Evolutionary conservation across 805 yeast species (phyloP).

Genomic region (Vanderwaltozyma verrucispora): DNA sequence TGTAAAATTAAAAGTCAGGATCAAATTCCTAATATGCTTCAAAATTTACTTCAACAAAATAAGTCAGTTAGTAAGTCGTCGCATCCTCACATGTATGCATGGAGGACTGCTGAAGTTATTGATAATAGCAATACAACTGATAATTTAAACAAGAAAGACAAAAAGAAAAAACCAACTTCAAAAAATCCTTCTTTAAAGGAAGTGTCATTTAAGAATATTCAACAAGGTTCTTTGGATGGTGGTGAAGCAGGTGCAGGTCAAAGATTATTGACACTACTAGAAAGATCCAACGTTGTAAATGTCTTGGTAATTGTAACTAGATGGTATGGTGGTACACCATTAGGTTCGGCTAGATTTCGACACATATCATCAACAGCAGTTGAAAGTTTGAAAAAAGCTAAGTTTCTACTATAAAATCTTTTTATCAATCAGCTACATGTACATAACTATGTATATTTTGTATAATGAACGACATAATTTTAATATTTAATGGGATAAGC

Average conservation of each 20-base stretch:
- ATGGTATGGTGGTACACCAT: constrained; percentile 74
- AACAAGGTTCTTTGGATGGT: constrained; percentile 57
- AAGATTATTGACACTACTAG: constrained; percentile 44
- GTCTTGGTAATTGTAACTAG: constrained; percentile 59
- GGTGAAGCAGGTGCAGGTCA: constrained; percentile 73
- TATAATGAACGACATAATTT: too few species aligned
- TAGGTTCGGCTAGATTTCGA: constrained; percentile 64
- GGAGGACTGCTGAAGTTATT: constrained; percentile 39
- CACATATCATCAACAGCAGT: constrained; percentile 49
- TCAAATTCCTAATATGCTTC: constrained; percentile 36
- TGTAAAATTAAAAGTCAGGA: constrained; percentile 29
- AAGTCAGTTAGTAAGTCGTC: constrained; percentile 46
- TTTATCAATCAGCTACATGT: too few species aligned
- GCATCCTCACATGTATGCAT: constrained; percentile 68
- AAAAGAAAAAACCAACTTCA: constrained; percentile 3
- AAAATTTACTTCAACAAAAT: constrained; percentile 34
- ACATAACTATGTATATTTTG: too few species aligned
- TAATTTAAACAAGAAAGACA: constrained; percentile 2
- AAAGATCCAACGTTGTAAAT: constrained; percentile 39
- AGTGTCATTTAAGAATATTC: constrained; percentile 9
- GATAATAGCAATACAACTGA: not conserved
- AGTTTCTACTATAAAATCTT: not conserved
- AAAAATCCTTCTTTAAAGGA: not conserved
- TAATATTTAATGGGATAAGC: too few species aligned
- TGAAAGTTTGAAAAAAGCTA: constrained; percentile 32